Percentiles rank a stretch among this genome's conserved stretches.
Evolutionary conservation across 1,139 yeast genomes (phyloP).

Genomic region (Pneumocystis murina): DNA sequence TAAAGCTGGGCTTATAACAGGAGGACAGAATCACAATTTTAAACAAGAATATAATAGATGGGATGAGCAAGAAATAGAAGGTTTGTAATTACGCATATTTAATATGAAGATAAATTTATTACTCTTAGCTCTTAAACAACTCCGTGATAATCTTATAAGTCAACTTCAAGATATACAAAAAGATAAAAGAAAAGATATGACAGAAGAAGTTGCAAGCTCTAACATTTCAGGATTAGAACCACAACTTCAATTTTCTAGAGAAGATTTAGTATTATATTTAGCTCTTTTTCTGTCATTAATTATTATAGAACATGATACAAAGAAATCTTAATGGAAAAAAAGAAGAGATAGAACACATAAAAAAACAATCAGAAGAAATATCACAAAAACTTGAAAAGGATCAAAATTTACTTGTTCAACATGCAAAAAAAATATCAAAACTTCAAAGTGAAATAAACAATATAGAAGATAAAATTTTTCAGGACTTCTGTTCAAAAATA

Average conservation of each 20-base stretch:
- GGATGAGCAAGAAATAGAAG: slow-evolving; percentile 58
- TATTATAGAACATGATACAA: slow-evolving; percentile 27
- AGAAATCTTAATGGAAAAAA: slow-evolving; percentile 40
- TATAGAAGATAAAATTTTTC: slow-evolving; percentile 29
- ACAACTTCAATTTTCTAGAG: slow-evolving; percentile 37
- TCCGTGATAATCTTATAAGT: slow-evolving; percentile 46
- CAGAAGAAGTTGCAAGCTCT: slow-evolving; percentile 42
- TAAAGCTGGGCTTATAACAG: slow-evolving; percentile 82
- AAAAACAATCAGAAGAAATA: slow-evolving; percentile 16
- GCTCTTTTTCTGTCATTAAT: not conserved
- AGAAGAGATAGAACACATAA: slow-evolving; percentile 42
- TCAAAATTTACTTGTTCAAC: not conserved
- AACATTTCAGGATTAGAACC: slow-evolving; percentile 44
- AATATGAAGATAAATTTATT: not conserved
- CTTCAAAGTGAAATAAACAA: slow-evolving; percentile 16
- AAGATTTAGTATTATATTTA: slow-evolving; percentile 25
- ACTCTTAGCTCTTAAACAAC: slow-evolving; percentile 30
- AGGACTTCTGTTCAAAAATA: slow-evolving; percentile 37
- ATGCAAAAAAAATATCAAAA: slow-evolving; percentile 21
- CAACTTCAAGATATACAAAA: slow-evolving; percentile 39
- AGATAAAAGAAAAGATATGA: slow-evolving; percentile 39
- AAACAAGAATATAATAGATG: slow-evolving; percentile 33
- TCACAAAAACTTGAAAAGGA: slow-evolving; percentile 14
- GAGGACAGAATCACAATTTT: slow-evolving; percentile 36
- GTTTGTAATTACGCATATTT: not conserved